Conservation (phyloP, 1,284 basidiomycete species). For the Ganoderma meredithae region DNA sequence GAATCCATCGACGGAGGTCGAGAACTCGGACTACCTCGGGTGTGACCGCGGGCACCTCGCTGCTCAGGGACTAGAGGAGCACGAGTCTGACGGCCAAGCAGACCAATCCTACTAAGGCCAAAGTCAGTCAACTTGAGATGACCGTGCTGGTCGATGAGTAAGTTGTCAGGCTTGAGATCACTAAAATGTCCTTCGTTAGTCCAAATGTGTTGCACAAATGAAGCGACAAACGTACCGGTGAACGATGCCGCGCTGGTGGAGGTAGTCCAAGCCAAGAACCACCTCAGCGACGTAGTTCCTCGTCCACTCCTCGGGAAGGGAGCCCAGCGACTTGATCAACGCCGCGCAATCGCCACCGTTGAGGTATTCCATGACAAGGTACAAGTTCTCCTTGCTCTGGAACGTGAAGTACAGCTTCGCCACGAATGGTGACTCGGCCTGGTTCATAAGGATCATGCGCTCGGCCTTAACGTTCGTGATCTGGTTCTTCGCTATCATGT, state of each 20-base stretch:
- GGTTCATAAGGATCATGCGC: conserved; percentile 99
- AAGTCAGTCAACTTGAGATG: conserved; percentile 99
- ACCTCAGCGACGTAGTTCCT: conserved; percentile 97
- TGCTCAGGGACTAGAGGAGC: conserved; percentile 65
- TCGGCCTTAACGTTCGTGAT: conserved; percentile 99
- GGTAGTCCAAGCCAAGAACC: conserved; percentile 92
- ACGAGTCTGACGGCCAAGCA: conserved; percentile 94
- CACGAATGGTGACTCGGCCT: conserved; percentile 99
- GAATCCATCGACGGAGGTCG: conserved; percentile 86
- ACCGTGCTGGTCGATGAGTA: conserved; percentile 95
- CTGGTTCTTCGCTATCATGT: conserved; percentile 99
- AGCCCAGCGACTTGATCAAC: conserved; percentile 95
- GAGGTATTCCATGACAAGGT: conserved; percentile 98
- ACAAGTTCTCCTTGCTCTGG: conserved; percentile 98
- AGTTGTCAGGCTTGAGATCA: conserved; percentile 98
- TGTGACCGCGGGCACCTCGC: conserved; percentile 53
- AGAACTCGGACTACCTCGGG: conserved; percentile 72
- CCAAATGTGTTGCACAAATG: neutral
- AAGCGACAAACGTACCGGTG: conserved; percentile 82
- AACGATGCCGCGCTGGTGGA: conserved; percentile 93
- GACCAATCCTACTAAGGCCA: conserved; percentile 95
- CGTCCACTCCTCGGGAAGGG: conserved; percentile 95
- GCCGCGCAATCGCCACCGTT: conserved; percentile 98
- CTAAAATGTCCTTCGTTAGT: conserved; percentile 49
- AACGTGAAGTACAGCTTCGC: conserved; percentile 99